phyloP scores from a whole-genome alignment of 2,329 filamentous ascomycete species.

The Pyrenophora seminiperda region DNA sequence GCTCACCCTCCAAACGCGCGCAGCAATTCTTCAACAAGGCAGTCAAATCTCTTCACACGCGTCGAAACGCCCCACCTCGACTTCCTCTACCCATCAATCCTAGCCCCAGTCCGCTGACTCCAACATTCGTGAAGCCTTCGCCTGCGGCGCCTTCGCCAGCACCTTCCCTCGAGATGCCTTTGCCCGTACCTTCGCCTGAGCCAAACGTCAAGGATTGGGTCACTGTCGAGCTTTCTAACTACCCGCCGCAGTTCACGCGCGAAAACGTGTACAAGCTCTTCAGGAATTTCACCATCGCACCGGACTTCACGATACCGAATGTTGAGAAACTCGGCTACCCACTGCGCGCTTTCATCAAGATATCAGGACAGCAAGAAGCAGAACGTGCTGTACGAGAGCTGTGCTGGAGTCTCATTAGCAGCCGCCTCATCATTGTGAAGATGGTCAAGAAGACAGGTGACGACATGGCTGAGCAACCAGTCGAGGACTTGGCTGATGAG shows the following conservation, averaged over 20 bases:
- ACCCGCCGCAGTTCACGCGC: conserved; percentile 12
- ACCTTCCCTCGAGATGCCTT: too few relatives aligned
- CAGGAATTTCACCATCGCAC: conserved; percentile 12
- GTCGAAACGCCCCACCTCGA: conserved; percentile 4
- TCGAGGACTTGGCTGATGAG: conserved; percentile 15
- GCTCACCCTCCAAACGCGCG: neutral
- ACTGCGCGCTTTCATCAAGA: conserved; percentile 11
- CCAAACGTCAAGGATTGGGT: neutral
- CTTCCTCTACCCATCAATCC: conserved; percentile 2
- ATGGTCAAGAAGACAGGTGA: conserved; percentile 4
- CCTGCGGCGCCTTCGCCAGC: too few relatives aligned
- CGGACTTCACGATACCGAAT: conserved; percentile 12
- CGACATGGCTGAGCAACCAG: conserved; percentile 7
- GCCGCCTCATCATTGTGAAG: conserved; percentile 8
- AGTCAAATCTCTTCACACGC: conserved; percentile 5
- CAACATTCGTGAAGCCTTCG: too few relatives aligned
- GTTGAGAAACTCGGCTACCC: conserved; percentile 14
- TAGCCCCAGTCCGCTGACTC: too few relatives aligned
- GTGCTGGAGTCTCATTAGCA: conserved; percentile 4
- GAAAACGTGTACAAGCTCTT: conserved; percentile 14
- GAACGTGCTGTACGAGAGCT: conserved; percentile 12
- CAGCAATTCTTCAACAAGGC: conserved; percentile 8
- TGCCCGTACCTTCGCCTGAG: neutral
- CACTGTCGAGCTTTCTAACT: conserved; percentile 19
- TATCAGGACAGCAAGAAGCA: conserved; percentile 10